These are phyloP conservation scores for Lunularia cruciata DNA, from an alignment of 225 moss, liverwort and hornwort genomes.

Conservation along the genomic window DNA sequence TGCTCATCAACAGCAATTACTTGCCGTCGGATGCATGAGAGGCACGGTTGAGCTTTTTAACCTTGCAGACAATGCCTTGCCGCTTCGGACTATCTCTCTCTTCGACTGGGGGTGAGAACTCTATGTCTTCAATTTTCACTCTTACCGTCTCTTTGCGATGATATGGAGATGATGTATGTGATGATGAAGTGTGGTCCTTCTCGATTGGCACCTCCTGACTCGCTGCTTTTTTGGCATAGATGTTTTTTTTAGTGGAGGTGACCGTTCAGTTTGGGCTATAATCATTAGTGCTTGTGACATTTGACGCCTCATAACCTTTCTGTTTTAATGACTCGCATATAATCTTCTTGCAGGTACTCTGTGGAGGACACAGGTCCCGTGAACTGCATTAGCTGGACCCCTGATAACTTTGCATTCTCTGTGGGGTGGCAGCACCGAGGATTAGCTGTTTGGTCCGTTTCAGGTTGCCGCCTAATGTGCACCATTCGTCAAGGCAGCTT, in stretches of 20 bases:
- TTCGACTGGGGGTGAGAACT: constrained; percentile 96
- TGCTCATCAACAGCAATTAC: constrained; percentile 79
- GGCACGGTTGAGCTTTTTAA: constrained; percentile 95
- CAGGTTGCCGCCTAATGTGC: constrained; percentile 98
- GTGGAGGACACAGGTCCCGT: constrained; percentile 98
- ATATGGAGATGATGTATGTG: too few relatives aligned
- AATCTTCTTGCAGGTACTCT: constrained; percentile 58
- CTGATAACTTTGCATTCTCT: constrained; percentile 90
- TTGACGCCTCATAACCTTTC: too few relatives aligned
- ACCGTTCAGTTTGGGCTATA: too few relatives aligned
- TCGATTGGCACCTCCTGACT: too few relatives aligned
- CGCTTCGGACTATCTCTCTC: constrained; percentile 87
- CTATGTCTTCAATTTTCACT: too few relatives aligned
- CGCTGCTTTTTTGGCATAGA: too few relatives aligned
- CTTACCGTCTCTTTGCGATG: too few relatives aligned
- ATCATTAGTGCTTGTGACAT: too few relatives aligned
- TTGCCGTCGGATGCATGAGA: constrained; percentile 89
- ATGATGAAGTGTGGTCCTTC: too few relatives aligned
- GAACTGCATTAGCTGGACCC: constrained; percentile 86
- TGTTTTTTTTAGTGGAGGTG: too few relatives aligned
- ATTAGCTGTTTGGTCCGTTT: constrained; percentile 94
- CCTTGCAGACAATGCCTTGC: constrained; percentile 80
- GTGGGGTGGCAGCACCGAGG: constrained; percentile 98
- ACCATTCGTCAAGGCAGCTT: constrained; percentile 97
- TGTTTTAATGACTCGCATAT: neutral